phyloP scores from a whole-genome alignment of 768 basidiomycete species.

The Lentinula raphanica region DNA sequence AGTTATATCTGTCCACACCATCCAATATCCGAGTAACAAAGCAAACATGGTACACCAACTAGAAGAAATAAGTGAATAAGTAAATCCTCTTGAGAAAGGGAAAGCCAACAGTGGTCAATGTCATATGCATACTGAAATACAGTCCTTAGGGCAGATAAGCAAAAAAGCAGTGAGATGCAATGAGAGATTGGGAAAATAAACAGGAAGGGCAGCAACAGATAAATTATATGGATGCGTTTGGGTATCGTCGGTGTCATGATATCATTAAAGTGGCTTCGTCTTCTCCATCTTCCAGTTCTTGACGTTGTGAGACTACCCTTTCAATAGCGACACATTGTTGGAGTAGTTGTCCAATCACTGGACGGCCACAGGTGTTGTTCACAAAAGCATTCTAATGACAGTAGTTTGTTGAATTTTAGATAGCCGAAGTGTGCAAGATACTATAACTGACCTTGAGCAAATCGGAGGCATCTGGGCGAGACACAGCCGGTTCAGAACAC shows the following conservation, averaged over 20 bases:
- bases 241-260: conserved; percentile 1
- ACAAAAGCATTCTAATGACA: conserved; percentile 52
- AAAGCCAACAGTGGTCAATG: background rate
- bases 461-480: conserved; percentile 52
- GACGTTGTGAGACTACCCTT: conserved; percentile 2
- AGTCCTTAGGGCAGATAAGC: background rate
- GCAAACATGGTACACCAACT: conserved; percentile 1
- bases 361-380: conserved; percentile 61
- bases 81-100: background rate
- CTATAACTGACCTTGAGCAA: conserved; percentile 49
- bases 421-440: background rate
- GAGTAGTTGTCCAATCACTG: conserved; percentile 62
- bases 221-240: conserved; percentile 3
- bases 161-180: conserved; percentile 4
- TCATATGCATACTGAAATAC: background rate
- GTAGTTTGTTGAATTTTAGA: background rate
- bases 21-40: background rate
- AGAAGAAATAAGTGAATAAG: background rate
- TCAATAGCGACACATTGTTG: conserved; percentile 66
- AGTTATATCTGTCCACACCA: background rate
- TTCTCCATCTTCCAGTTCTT: background rate
- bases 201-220: background rate
- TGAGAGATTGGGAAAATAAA: background rate
- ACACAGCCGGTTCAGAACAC: conserved; percentile 57
- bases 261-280: background rate